Conservation (phyloP, 2,329 filamentous ascomycete genomes). For the Orbilia brochopaga region DNA sequence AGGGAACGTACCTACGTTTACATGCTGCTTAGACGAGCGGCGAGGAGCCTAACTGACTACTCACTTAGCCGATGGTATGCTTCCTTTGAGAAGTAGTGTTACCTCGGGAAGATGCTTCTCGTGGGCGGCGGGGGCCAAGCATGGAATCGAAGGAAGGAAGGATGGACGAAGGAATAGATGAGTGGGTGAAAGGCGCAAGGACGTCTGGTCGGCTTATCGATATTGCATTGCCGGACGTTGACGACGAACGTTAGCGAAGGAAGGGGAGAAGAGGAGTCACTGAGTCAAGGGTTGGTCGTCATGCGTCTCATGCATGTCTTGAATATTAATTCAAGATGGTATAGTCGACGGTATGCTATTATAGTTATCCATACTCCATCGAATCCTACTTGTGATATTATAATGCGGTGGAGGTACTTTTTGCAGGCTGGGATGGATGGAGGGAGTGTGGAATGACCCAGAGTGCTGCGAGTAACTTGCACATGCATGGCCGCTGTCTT, state of each 20-base stretch:
- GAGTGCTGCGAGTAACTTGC: no score
- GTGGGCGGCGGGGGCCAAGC: not conserved
- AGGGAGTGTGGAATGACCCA: no score
- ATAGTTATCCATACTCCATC: no score
- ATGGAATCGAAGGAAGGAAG: no score
- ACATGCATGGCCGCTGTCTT: no score
- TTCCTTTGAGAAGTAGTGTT: conserved; percentile 11
- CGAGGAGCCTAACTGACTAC: conserved; percentile 23
- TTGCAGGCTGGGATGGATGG: no score
- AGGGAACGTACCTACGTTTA: conserved; percentile 2
- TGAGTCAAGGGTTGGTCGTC: conserved; percentile 24
- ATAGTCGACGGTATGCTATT: no score
- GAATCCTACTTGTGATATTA: no score
- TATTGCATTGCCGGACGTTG: not conserved
- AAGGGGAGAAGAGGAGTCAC: conserved; percentile 15
- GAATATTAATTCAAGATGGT: no score
- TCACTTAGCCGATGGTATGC: conserved; percentile 19
- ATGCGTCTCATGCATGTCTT: not conserved
- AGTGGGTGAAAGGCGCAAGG: no score
- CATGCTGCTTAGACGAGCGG: conserved; percentile 35
- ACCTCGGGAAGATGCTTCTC: not conserved
- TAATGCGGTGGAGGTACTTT: no score
- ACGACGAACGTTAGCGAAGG: conserved; percentile 8
- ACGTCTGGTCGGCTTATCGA: conserved; percentile 30
- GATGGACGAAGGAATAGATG: no score